Percentiles rank a stretch among this genome's conserved stretches.
Conservation (phyloP, 1,284 basidiomycete genomes). For the Leccinum subrobustum region DNA sequence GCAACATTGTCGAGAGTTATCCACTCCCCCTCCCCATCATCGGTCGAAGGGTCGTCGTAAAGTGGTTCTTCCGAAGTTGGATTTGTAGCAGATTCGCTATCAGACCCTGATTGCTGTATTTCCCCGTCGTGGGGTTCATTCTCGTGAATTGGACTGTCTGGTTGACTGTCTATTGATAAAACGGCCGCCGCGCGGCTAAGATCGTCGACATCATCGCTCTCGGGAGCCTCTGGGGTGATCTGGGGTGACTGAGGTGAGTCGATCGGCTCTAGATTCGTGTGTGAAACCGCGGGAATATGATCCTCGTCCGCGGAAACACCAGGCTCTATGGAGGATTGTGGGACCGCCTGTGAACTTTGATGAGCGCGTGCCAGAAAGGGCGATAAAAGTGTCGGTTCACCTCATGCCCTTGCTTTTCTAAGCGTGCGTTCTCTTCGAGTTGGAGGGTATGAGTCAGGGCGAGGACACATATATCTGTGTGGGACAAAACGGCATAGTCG, state of each 20-base stretch:
- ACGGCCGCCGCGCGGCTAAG: slow-evolving; percentile 13
- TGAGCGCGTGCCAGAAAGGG: background rate
- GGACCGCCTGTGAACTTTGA: slow-evolving; percentile 11
- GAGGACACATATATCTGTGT: slow-evolving; percentile 88
- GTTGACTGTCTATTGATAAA: slow-evolving; percentile 13
- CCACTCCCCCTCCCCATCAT: slow-evolving; percentile 91
- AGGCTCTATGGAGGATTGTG: slow-evolving; percentile 32
- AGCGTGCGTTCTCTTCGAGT: slow-evolving; percentile 39
- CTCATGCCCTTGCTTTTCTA: slow-evolving; percentile 19
- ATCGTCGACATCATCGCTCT: slow-evolving; percentile 1
- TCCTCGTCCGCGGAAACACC: slow-evolving; percentile 44
- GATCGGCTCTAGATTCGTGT: slow-evolving; percentile 1
- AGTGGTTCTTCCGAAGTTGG: slow-evolving; percentile 33
- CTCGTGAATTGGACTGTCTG: slow-evolving; percentile 1
- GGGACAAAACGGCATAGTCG: slow-evolving; percentile 91
- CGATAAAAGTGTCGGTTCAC: slow-evolving; percentile 7
- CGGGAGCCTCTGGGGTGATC: background rate
- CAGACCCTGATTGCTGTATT: slow-evolving; percentile 6
- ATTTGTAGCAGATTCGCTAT: slow-evolving; percentile 5
- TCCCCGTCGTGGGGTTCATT: slow-evolving; percentile 1
- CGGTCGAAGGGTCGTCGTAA: slow-evolving; percentile 69
- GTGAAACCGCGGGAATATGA: background rate
- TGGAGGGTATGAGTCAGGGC: slow-evolving; percentile 85
- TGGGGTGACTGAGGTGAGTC: slow-evolving; percentile 2
- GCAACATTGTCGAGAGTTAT: slow-evolving; percentile 91